These are phyloP conservation scores for Oemleria cerasiformis DNA, from an alignment of 306 rosid genomes.

Conservation along the genomic window DNA sequence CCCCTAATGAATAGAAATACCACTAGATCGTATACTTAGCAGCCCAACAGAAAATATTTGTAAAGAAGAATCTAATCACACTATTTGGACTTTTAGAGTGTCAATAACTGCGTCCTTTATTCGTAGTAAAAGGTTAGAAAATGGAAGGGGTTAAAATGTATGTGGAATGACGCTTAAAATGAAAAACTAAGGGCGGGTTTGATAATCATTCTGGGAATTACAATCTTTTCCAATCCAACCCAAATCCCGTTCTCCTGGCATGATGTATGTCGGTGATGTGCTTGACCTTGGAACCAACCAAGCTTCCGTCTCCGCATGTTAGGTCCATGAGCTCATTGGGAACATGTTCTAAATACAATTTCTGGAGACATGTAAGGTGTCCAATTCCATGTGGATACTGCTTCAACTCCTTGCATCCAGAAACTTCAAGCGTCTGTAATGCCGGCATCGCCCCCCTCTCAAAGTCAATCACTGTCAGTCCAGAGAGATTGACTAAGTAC, in stretches of 20 bases:
- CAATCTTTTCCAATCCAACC: neutral
- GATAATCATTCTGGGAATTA: neutral
- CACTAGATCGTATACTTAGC: too few species aligned
- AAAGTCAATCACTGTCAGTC: slow-evolving; percentile 5
- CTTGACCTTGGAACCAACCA: neutral
- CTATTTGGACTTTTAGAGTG: too few species aligned
- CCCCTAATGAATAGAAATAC: too few species aligned
- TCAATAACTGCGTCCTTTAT: too few species aligned
- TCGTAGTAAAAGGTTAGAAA: too few species aligned
- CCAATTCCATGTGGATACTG: slow-evolving; percentile 14
- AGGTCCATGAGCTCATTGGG: neutral
- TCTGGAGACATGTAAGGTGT: slow-evolving; percentile 5
- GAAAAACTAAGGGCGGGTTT: neutral
- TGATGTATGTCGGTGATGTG: neutral
- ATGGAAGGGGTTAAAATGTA: too few species aligned
- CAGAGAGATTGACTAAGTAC: neutral
- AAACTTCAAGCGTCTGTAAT: neutral
- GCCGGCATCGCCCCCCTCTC: slow-evolving; percentile 6
- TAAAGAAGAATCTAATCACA: too few species aligned
- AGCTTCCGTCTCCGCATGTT: neutral
- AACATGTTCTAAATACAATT: neutral
- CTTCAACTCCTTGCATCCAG: neutral
- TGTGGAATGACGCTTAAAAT: too few species aligned
- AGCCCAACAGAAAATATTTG: too few species aligned
- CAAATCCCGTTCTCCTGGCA: neutral